A percentile compares a stretch with the other conserved stretches of the same genome.
Conservation (phyloP, 805 yeast genomes). For the Dipodascopsis uninucleata region DNA sequence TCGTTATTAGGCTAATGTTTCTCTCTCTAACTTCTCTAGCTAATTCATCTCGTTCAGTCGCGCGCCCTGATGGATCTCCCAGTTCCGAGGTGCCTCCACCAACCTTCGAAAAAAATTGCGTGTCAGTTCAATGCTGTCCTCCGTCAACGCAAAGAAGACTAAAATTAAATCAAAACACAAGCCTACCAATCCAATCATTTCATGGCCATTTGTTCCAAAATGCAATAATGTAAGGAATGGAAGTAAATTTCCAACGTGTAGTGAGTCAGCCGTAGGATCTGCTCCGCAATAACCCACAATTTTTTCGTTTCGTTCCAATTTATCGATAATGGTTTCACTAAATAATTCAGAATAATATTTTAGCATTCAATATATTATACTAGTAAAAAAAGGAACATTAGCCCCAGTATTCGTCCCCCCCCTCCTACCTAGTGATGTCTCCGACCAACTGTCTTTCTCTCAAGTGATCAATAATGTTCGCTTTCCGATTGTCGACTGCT, state of each 20-base stretch:
- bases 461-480: constrained; percentile 2
- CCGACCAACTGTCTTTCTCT: background rate
- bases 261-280: constrained; percentile 87
- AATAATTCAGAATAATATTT: too few species aligned
- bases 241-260: constrained; percentile 85
- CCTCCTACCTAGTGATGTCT: constrained; percentile 2
- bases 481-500: too few species aligned
- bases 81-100: constrained; percentile 96
- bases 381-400: too few species aligned
- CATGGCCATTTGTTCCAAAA: constrained; percentile 75
- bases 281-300: constrained; percentile 77
- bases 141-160: background rate
- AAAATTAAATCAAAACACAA: background rate
- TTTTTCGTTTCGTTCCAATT: too few species aligned
- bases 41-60: constrained; percentile 65
- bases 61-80: constrained; percentile 94
- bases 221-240: constrained; percentile 85
- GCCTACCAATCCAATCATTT: constrained; percentile 66
- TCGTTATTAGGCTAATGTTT: constrained; percentile 58
- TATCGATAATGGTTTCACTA: too few species aligned
- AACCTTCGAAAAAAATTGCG: constrained; percentile 14
- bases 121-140: constrained; percentile 1
- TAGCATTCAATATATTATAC: too few species aligned
- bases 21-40: constrained; percentile 47
- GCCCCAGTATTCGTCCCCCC: too few species aligned